Conservation (phyloP, 139 green algal genomes). For the Diplosphaera chodatii region DNA sequence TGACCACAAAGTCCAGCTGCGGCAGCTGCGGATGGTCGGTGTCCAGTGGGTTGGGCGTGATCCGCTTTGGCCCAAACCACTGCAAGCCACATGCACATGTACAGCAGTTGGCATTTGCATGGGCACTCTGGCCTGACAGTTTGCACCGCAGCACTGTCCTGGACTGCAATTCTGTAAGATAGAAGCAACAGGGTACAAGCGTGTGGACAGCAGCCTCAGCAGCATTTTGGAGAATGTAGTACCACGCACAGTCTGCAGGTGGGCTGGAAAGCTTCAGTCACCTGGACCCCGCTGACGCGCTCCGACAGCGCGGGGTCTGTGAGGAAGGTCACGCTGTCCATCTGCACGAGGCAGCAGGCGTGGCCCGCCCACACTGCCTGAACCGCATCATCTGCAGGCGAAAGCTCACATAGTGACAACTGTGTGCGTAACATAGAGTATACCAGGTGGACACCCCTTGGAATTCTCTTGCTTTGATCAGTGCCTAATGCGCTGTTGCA, state of each 20-base stretch:
- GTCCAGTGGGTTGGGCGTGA: conserved; percentile 25
- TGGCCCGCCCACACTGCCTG: conserved; percentile 65
- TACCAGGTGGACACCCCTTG: not conserved
- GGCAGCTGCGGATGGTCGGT: conserved; percentile 29
- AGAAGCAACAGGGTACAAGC: too few species aligned
- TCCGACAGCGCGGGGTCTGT: conserved; percentile 70
- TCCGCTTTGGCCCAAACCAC: conserved; percentile 38
- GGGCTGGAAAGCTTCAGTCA: not conserved
- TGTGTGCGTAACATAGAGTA: not conserved
- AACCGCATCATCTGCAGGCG: conserved; percentile 24
- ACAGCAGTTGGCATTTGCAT: too few species aligned
- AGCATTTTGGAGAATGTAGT: too few species aligned
- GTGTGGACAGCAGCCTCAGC: too few species aligned
- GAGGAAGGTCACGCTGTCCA: conserved; percentile 60
- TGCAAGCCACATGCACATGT: conserved; percentile 4
- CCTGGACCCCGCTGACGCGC: conserved; percentile 38
- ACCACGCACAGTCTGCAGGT: too few species aligned
- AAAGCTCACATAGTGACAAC: not conserved
- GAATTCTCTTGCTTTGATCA: too few species aligned
- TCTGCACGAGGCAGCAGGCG: conserved; percentile 55
- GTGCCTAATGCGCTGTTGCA: too few species aligned
- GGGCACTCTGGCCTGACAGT: too few species aligned
- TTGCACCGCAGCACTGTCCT: too few species aligned
- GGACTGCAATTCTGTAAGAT: too few species aligned
- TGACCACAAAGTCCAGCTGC: conserved; percentile 61